Base-by-base conservation (phyloP, 2,329 filamentous ascomycete genomes). In the Calonectria henricotiae region DNA sequence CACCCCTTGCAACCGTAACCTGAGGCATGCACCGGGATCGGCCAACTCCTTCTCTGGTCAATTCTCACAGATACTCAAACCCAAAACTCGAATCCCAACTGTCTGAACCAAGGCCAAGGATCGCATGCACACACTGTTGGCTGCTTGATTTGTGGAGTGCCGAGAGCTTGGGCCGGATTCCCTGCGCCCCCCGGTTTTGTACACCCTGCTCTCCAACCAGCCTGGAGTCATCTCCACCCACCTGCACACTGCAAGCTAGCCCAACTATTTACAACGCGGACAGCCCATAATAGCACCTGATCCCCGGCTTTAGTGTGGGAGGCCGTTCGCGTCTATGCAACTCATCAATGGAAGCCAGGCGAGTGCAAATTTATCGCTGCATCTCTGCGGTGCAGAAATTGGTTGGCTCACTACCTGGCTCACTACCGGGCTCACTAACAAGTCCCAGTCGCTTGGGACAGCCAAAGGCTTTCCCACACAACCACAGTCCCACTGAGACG, bases 291-390 rank as follows among this genome's bases (percentile, higher is more conserved):
- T 69, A 69, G 68, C 63, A 70, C 15, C 41, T 54, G 58, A 62
- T 58, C 43, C 61, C 69, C 41, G 54, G 51, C 44, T 47, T 41
- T 69, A 47, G 55, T 32, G 46, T 51, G 54, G 69, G 69, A 71
- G 69, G 69, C 69, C 69, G 69, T 71, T 71, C 69, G 65, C 65
- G 27, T 69, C 46, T 65, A 65, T 69, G 62, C 67, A 46, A 62
- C 66, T 68, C 61, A 68, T 60, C 66, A 43, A 25, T 20, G n/a
- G 30, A 69, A n/a, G 46, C 44, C 55, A 62, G 62, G 62, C 5
- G 54, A 66, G 23, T 32, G 62, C 55, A 65, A 62, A 30, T 32
- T 65, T 55, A 35, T 46, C 17, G 30, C 41, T 47, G 46, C 43
- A 43, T 39, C 44, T 65, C 30, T 62, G 44, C 13, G 54, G 47